phyloP scores from a whole-genome alignment of 1,284 basidiomycete genomes.

The Ceratobasidium sp. region DNA sequence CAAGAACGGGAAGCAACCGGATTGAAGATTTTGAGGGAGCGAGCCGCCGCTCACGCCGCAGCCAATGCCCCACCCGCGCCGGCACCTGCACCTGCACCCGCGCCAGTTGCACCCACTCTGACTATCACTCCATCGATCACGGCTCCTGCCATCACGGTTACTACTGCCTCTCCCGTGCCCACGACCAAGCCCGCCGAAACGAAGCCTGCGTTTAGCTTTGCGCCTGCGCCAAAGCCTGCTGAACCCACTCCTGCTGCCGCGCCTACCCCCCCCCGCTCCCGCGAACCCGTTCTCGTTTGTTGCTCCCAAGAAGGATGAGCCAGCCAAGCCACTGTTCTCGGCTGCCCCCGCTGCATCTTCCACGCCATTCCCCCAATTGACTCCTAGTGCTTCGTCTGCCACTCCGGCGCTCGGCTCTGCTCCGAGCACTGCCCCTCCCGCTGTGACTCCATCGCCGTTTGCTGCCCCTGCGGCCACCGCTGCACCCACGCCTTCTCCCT shows the following conservation, averaged over 20 bases:
- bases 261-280: not conserved
- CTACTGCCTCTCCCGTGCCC: not conserved
- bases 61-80: slow-evolving; percentile 1
- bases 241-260: not conserved
- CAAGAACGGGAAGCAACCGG: slow-evolving; percentile 20
- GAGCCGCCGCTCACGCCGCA: slow-evolving; percentile 12
- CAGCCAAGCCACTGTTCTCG: slow-evolving; percentile 13
- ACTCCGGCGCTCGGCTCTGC: not conserved
- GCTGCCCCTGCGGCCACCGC: not conserved
- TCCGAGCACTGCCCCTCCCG: not conserved
- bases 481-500: not conserved
- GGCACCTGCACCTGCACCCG: not conserved
- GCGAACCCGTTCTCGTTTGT: slow-evolving; percentile 18
- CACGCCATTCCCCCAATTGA: too few species aligned
- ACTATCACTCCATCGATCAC: not conserved
- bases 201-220: slow-evolving; percentile 21
- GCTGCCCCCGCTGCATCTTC: not conserved
- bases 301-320: slow-evolving; percentile 22
- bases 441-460: not conserved
- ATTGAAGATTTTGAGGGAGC: slow-evolving; percentile 25
- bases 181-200: not conserved
- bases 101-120: not conserved
- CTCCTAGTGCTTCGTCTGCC: too few species aligned
- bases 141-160: slow-evolving; percentile 1
- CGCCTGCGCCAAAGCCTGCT: slow-evolving; percentile 26